phyloP scores from a whole-genome alignment of 176 grass and related monocot genomes.

The Urochloa ruziziensis region DNA sequence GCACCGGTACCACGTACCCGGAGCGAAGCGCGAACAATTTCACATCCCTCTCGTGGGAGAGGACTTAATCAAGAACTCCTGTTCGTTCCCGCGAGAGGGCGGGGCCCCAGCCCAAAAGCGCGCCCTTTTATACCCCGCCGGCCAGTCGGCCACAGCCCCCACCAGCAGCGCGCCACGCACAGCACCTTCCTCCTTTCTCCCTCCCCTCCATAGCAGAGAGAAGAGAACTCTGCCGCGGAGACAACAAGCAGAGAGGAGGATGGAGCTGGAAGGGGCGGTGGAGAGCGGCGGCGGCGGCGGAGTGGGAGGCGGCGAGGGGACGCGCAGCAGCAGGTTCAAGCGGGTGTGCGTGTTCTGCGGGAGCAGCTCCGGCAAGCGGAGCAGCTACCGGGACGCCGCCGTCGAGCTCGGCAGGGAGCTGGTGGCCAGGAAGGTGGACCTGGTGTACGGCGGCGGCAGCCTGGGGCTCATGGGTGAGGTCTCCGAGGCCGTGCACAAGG shows the following conservation, averaged over 20 bases:
- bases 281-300: not conserved
- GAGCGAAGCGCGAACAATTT: not conserved
- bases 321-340: constrained; percentile 53
- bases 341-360: constrained; percentile 98
- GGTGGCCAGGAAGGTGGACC: constrained; percentile 77
- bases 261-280: not conserved
- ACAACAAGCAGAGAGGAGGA: not conserved
- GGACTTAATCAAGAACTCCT: constrained; percentile 6
- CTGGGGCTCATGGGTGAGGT: constrained; percentile 94
- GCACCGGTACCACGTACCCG: no score
- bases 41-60: not conserved
- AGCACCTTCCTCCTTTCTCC: not conserved
- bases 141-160: not conserved
- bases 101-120: not conserved
- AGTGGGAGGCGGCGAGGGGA: not conserved
- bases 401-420: constrained; percentile 87
- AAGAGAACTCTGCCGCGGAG: not conserved
- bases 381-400: constrained; percentile 90
- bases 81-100: not conserved
- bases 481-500: constrained; percentile 82
- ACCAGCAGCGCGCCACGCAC: not conserved
- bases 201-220: not conserved
- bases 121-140: not conserved
- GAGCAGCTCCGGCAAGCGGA: constrained; percentile 93
- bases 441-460: constrained; percentile 94